A percentile compares a stretch with the other conserved stretches of the same genome.
phyloP scores from a whole-genome alignment of 2,329 filamentous ascomycete genomes.

The Acarospora socialis region DNA sequence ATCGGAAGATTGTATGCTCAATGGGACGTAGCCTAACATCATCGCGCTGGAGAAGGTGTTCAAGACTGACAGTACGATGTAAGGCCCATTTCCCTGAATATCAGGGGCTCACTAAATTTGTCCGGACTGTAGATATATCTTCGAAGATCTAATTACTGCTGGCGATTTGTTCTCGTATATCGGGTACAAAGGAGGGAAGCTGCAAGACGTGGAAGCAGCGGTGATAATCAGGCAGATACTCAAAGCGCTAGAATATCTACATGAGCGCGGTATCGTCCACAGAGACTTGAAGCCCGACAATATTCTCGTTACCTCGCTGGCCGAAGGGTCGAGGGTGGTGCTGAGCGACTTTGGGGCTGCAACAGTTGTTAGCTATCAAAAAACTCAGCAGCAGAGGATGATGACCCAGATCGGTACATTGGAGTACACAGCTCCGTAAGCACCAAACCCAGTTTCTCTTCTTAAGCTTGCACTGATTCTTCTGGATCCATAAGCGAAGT shows the following conservation, averaged over 20 bases:
- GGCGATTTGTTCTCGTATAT: slow-evolving; percentile 49
- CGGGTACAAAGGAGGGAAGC: slow-evolving; percentile 31
- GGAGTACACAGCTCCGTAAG: slow-evolving; percentile 46
- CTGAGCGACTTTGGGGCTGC: slow-evolving; percentile 49
- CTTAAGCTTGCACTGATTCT: slow-evolving; percentile 3
- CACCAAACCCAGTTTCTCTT: slow-evolving; percentile 11
- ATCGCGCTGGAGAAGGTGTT: slow-evolving; percentile 43
- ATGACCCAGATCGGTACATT: slow-evolving; percentile 39
- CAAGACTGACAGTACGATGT: slow-evolving; percentile 37
- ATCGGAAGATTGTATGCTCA: slow-evolving; percentile 3
- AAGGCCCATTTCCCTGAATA: slow-evolving; percentile 15
- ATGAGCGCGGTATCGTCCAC: slow-evolving; percentile 41
- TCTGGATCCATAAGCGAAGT: slow-evolving; percentile 15
- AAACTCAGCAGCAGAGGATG: slow-evolving; percentile 30
- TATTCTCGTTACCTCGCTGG: slow-evolving; percentile 42
- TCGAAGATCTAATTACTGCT: slow-evolving; percentile 44
- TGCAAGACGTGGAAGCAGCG: slow-evolving; percentile 38
- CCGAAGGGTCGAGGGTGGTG: slow-evolving; percentile 37
- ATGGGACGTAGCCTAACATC: slow-evolving; percentile 39
- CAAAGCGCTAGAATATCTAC: slow-evolving; percentile 44
- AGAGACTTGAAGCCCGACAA: slow-evolving; percentile 52
- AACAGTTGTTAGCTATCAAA: slow-evolving; percentile 19
- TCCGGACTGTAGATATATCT: slow-evolving; percentile 41
- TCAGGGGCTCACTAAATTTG: slow-evolving; percentile 12
- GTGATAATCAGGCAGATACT: slow-evolving; percentile 42